Percentiles rank a stretch among this genome's conserved stretches.
Conservation (phyloP, 148 eudicot genomes). For the Beta vulgaris region DNA sequence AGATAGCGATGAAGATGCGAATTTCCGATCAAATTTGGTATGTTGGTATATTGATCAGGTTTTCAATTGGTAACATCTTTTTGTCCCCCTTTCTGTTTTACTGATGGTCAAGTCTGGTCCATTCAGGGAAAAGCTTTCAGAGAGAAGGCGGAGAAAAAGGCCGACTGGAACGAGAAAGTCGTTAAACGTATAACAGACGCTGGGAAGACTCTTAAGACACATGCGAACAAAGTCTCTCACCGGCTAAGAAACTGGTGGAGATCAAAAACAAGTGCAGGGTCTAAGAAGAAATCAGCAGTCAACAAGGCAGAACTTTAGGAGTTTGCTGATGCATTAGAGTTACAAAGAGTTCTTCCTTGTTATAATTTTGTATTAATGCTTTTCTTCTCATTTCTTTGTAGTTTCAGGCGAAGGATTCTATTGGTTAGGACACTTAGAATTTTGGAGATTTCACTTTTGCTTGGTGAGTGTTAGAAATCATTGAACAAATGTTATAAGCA, state of each 20-base stretch:
- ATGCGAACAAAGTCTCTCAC: constrained; percentile 42
- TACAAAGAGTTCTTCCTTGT: not conserved
- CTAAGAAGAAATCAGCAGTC: constrained; percentile 46
- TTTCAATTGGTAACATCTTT: not conserved
- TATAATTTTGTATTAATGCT: constrained; percentile 1
- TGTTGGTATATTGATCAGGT: not conserved
- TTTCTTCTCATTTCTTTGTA: not conserved
- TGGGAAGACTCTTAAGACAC: constrained; percentile 50
- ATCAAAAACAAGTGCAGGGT: constrained; percentile 33
- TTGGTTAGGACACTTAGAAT: not conserved
- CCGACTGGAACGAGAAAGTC: constrained; percentile 69
- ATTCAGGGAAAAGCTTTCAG: constrained; percentile 64
- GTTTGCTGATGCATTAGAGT: not conserved
- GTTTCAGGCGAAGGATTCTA: not conserved
- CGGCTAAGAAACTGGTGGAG: constrained; percentile 61
- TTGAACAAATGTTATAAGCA: not conserved
- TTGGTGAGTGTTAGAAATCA: not conserved
- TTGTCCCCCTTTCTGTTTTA: not conserved
- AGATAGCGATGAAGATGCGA: constrained; percentile 48
- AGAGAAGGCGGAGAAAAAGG: constrained; percentile 44
- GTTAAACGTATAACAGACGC: constrained; percentile 37
- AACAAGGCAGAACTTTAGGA: constrained; percentile 54
- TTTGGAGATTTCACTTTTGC: not conserved
- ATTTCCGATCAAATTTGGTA: constrained; percentile 75
- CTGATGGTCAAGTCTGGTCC: constrained; percentile 19